These are phyloP conservation scores for Rhizopogon salebrosus DNA, from an alignment of 768 basidiomycete genomes.

Conservation along the genomic window DNA sequence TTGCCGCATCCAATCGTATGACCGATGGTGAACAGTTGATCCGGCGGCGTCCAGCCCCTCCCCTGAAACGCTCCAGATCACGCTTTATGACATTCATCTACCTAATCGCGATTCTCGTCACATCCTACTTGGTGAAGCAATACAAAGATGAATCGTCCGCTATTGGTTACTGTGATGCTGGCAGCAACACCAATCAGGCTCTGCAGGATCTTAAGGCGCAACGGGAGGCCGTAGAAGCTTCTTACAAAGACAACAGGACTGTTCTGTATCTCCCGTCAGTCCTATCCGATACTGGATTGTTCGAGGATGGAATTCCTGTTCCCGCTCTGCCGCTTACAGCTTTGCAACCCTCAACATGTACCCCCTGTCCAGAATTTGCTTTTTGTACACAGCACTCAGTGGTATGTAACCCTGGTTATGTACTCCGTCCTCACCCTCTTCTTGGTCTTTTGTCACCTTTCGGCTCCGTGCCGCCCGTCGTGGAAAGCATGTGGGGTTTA, in stretches of 20 bases:
- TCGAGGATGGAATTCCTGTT: slow-evolving; percentile 37
- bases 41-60: slow-evolving; percentile 8
- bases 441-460: slow-evolving; percentile 40
- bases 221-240: slow-evolving; percentile 45
- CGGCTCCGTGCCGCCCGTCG: slow-evolving; percentile 33
- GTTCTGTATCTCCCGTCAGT: slow-evolving; percentile 32
- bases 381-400: slow-evolving; percentile 53
- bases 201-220: slow-evolving; percentile 44
- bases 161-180: slow-evolving; percentile 75
- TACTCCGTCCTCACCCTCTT: slow-evolving; percentile 58
- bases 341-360: slow-evolving; percentile 58
- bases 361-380: slow-evolving; percentile 68
- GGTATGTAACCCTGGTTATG: slow-evolving; percentile 62
- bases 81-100: slow-evolving; percentile 40
- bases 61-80: slow-evolving; percentile 14
- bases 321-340: slow-evolving; percentile 51
- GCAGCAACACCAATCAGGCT: slow-evolving; percentile 50
- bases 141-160: slow-evolving; percentile 65
- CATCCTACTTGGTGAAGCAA: slow-evolving; percentile 31
- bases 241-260: slow-evolving; percentile 52
- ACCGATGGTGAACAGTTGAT: slow-evolving; percentile 26
- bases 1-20: slow-evolving; percentile 33
- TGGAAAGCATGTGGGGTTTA: slow-evolving; percentile 40
- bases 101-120: slow-evolving; percentile 29
- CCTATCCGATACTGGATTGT: slow-evolving; percentile 19